phyloP scores from a whole-genome alignment of 2,329 filamentous ascomycete species.

The Periconia macrospinosa region DNA sequence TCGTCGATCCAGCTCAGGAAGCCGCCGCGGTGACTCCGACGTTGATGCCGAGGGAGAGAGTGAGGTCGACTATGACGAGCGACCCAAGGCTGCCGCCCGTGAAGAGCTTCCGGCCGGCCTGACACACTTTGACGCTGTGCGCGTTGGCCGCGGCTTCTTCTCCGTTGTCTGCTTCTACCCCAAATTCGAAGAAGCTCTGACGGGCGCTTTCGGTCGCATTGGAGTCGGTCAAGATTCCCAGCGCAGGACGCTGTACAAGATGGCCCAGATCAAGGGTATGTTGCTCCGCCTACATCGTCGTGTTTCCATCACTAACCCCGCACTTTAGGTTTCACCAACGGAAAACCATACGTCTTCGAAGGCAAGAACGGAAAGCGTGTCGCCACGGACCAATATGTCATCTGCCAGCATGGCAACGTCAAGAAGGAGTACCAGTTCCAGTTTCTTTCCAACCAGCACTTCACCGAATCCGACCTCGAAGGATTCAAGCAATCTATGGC shows the following conservation, averaged over 20 bases:
- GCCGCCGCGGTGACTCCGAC: conserved; percentile 53
- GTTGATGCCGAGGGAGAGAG: conserved; percentile 71
- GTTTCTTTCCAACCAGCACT: conserved; percentile 79
- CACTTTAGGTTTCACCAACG: conserved; percentile 68
- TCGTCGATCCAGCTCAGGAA: conserved; percentile 47
- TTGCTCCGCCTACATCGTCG: not conserved
- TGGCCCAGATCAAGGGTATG: conserved; percentile 83
- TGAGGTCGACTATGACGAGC: conserved; percentile 71
- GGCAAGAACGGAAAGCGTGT: conserved; percentile 73
- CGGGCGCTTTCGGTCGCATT: conserved; percentile 82
- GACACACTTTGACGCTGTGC: conserved; percentile 79
- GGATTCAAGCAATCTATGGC: conserved; percentile 76
- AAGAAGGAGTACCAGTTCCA: conserved; percentile 88
- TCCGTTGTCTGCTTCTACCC: conserved; percentile 92
- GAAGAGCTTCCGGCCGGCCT: conserved; percentile 72
- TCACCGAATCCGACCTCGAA: conserved; percentile 88
- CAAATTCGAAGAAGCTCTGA: conserved; percentile 79
- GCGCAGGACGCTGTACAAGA: conserved; percentile 78
- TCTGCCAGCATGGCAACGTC: conserved; percentile 79
- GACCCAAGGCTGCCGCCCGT: conserved; percentile 50
- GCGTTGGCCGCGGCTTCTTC: conserved; percentile 83
- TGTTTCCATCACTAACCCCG: conserved; percentile 22
- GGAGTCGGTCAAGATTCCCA: conserved; percentile 78
- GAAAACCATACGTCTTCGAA: conserved; percentile 81
- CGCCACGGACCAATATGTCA: conserved; percentile 82